Base-by-base conservation (phyloP, 164 flowering plant species). In the Berberis vulgaris region DNA sequence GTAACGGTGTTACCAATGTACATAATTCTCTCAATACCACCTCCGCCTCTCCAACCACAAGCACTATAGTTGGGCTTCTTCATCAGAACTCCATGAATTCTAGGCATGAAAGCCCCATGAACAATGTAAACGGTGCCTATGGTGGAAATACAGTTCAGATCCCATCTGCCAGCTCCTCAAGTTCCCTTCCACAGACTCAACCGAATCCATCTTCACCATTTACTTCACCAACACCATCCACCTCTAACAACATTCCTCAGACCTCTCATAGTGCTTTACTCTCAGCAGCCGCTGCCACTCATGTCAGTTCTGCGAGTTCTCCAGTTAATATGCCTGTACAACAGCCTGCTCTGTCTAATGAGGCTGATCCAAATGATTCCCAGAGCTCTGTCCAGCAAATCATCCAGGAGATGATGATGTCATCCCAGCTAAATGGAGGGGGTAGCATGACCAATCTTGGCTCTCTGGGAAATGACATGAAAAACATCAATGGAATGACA, bases 301-400 rank as follows among this genome's bases (percentile, higher is more conserved):
- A 86, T 52, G 65, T 80, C 57, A 79, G 73, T 61, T 60, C 89
- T 55, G 81, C 82, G 26, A 88, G 77, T 72, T 87, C 97, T 9
- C 91, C 91, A 1, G 86, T 85, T 5, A 88, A 80, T 71, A 75
- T 82, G 1, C 57, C 87, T 2, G 49, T 80, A 67, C 80, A 71
- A 60, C 85, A 79, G 69, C 76, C 84, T 50, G 65, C 83, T 41
- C 80, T 79, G 53, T 81, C 93, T 7, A 68, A 73, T 61, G 96
- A 86, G 49, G 84, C 77, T 45, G 97, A 89, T 43, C 78, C 82
- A 6, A 79, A 72, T 70, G 99, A 95, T 44, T 75, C 96, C 0
- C 96, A 89, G 68, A 89, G 92, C 65, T 88, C 97, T 13, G 96
- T 95, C 39, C 96, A 91, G 77, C 91, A 91, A 72, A 81, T 95